Conservation (phyloP, 768 basidiomycete genomes). For the Pleurotus tuoliensis region DNA sequence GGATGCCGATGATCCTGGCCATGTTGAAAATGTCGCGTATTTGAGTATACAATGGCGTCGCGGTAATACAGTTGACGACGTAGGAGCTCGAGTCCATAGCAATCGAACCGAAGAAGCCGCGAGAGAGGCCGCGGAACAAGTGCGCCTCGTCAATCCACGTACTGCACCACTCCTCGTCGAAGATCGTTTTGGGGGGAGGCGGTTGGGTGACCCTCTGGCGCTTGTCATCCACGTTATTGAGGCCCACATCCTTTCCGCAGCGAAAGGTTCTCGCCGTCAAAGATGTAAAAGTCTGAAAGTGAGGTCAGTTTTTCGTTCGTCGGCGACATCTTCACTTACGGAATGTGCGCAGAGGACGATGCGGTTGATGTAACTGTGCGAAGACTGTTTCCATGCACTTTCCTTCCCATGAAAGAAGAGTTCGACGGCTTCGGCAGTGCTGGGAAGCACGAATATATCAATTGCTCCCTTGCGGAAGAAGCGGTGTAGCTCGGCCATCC, state of each 20-base stretch:
- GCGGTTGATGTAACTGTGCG: neutral
- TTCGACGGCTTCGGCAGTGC: neutral
- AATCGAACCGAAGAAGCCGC: constrained; percentile 7
- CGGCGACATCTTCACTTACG: neutral
- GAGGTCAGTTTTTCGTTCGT: neutral
- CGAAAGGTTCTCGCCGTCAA: too few relatives aligned
- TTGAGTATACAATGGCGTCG: constrained; percentile 11
- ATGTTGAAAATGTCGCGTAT: constrained; percentile 8
- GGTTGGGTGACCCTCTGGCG: too few relatives aligned
- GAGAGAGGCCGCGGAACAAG: constrained; percentile 9
- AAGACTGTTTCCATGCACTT: neutral
- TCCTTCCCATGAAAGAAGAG: neutral
- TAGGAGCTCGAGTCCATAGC: neutral
- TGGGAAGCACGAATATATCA: constrained; percentile 6
- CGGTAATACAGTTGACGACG: constrained; percentile 5
- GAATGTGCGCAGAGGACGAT: constrained; percentile 1
- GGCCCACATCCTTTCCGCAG: too few relatives aligned
- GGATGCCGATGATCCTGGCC: neutral
- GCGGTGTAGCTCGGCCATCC: constrained; percentile 13
- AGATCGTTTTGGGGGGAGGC: neutral
- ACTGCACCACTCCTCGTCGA: constrained; percentile 1
- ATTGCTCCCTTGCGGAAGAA: constrained; percentile 8
- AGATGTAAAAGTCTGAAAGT: too few relatives aligned
- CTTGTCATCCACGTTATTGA: too few relatives aligned
- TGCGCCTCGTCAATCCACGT: constrained; percentile 13